Evolutionary conservation across 495 filamentous ascomycete genomes (phyloP).

Genomic region (Talaromyces stipitatus): DNA sequence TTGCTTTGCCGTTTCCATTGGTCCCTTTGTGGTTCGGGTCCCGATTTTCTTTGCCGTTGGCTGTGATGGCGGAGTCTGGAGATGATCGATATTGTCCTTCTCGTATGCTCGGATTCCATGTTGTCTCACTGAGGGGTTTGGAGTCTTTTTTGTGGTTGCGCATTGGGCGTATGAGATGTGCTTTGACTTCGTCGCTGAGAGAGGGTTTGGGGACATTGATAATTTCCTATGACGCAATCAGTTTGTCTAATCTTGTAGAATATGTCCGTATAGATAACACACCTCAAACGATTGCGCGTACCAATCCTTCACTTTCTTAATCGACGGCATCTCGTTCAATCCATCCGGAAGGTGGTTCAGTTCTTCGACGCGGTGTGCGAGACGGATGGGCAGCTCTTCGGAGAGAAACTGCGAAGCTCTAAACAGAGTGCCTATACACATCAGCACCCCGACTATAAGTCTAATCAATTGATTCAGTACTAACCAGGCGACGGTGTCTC

Average conservation of each 20-base stretch:
- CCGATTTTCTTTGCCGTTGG: constrained; percentile 44
- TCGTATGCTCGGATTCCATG: constrained; percentile 80
- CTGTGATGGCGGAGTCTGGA: constrained; percentile 30
- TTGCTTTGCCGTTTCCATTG: constrained; percentile 38
- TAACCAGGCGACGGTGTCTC: constrained; percentile 79
- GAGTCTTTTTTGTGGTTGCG: constrained; percentile 51
- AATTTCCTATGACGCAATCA: too few species aligned
- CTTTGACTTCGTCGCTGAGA: constrained; percentile 67
- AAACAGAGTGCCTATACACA: constrained; percentile 73
- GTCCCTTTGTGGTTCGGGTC: background rate
- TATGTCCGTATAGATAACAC: constrained; percentile 11
- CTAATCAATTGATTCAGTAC: constrained; percentile 11
- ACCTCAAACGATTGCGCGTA: constrained; percentile 99
- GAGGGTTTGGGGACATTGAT: constrained; percentile 72
- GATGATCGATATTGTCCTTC: constrained; percentile 82
- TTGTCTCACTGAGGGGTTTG: constrained; percentile 70
- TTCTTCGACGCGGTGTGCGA: constrained; percentile 94
- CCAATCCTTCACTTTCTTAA: constrained; percentile 92
- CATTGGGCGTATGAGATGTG: constrained; percentile 67
- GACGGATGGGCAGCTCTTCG: constrained; percentile 93
- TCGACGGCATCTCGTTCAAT: constrained; percentile 96
- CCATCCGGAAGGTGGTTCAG: constrained; percentile 90
- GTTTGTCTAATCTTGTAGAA: too few species aligned
- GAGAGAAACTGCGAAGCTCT: constrained; percentile 96
- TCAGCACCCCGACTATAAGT: background rate